Evolutionary conservation across 805 yeast species (phyloP), one percentile per base, ranked within the genome.

Genomic region (Wickerhamiella cacticola): DNA sequence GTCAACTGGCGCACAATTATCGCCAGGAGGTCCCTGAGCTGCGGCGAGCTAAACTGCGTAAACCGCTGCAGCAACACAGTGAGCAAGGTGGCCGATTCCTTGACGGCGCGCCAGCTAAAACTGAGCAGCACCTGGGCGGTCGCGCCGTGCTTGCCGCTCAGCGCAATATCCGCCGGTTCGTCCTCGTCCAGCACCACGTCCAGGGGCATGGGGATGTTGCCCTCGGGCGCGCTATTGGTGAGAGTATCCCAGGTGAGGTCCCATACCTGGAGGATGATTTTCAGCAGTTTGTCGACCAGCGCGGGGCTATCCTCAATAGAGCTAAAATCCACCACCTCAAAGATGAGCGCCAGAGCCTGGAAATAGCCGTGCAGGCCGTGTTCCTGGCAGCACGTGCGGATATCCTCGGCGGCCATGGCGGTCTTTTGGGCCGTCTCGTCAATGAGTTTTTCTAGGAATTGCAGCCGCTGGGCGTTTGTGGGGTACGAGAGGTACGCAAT

Each of bases 101-200:
- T 84, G 5, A 85, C 68, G 0, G 88, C 75, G 63, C 92, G 76
- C 89, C 95, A 88, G 2, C 86, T 75, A 57, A 77, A 84, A 55
- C 82, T 80, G 10, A 76, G 65, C 8, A 79, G 67, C 18, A 65
- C 55, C 46, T 68, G 71, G 7, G 41, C 59, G 0, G 67, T 64
- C 6, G 67, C 63, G n/a, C 69, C 69, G 40, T 61, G 57, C 23
- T 50, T 51, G 10, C 49, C 56, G 33, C 60, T 61, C 1, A 43
- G 34, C 15, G 54, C 54, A 8, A 48, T 47, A 18, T 59, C 62
- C 5, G 62, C 49, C 5, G 28, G 21, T 13, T 22, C 31, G 15
- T 63, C 67, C 15, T 56, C 70, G 1, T 80, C 79, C 13, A 78
- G 56, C 21, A 41, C 12, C 1, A 26, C 50, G 23, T 41, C 46